A percentile compares a stretch with the other conserved stretches of the same genome.
phyloP scores from a whole-genome alignment of 345 rosid species.

The Excoecaria agallocha region DNA sequence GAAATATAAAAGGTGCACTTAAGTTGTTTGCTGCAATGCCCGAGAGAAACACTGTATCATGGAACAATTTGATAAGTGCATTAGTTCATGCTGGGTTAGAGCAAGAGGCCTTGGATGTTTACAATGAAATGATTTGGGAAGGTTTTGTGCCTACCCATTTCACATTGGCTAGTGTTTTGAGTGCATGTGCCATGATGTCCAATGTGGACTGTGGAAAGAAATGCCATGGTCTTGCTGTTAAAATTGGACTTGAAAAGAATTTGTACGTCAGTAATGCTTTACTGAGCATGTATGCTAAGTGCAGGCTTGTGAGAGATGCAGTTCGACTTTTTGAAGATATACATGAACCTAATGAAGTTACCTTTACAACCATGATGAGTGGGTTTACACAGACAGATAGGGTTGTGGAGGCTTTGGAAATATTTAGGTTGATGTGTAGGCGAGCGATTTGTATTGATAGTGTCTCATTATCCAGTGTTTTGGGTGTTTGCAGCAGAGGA shows the following conservation, averaged over 20 bases:
- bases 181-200: slow-evolving; percentile 49
- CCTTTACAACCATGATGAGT: slow-evolving; percentile 52
- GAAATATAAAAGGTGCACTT: slow-evolving; percentile 34
- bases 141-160: slow-evolving; percentile 60
- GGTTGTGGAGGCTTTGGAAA: slow-evolving; percentile 53
- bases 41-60: slow-evolving; percentile 57
- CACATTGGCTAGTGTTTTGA: slow-evolving; percentile 71
- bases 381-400: slow-evolving; percentile 51
- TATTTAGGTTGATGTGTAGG: slow-evolving; percentile 54
- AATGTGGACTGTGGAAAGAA: slow-evolving; percentile 50
- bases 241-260: slow-evolving; percentile 63
- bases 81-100: slow-evolving; percentile 47
- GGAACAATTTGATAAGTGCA: slow-evolving; percentile 70
- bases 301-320: slow-evolving; percentile 48
- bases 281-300: slow-evolving; percentile 67
- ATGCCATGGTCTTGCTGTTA: slow-evolving; percentile 55
- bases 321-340: slow-evolving; percentile 38
- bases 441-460: slow-evolving; percentile 51
- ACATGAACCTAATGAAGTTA: slow-evolving; percentile 58
- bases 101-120: slow-evolving; percentile 49
- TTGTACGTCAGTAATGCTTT: slow-evolving; percentile 67
- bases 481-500: slow-evolving; percentile 51
- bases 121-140: slow-evolving; percentile 45
- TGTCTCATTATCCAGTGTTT: slow-evolving; percentile 59
- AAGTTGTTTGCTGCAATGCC: slow-evolving; percentile 61